A percentile compares a stretch with the other conserved stretches of the same genome.
These are phyloP conservation scores for Sphagnum fallax DNA, from an alignment of 228 moss, liverwort and hornwort genomes.

Conservation along the genomic window DNA sequence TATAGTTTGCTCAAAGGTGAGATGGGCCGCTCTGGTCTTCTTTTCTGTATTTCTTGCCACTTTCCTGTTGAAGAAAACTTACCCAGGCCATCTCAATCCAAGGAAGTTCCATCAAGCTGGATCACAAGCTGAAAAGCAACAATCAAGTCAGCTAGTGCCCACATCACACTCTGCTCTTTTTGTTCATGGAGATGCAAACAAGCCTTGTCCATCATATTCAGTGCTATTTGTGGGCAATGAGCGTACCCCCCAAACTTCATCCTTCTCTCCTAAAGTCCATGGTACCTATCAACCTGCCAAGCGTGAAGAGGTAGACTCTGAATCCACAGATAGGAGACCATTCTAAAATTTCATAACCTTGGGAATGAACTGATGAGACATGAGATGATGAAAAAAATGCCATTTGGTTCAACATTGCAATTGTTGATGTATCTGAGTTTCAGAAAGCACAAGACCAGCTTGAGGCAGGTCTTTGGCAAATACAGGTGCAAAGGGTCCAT, in stretches of 20 bases:
- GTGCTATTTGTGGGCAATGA: not conserved
- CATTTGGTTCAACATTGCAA: not conserved
- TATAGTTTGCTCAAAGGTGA: not conserved
- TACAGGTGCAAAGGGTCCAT: not conserved
- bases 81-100: not conserved
- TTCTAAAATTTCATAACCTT: no score
- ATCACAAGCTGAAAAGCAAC: not conserved
- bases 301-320: not conserved
- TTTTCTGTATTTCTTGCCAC: not conserved
- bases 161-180: not conserved
- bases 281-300: not conserved
- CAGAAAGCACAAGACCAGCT: not conserved
- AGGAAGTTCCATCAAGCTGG: not conserved
- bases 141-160: not conserved
- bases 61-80: not conserved
- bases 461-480: slow-evolving; percentile 14
- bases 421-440: not conserved
- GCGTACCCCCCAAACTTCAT: not conserved
- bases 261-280: not conserved
- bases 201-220: not conserved
- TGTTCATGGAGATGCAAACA: not conserved
- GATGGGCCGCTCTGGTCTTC: not conserved
- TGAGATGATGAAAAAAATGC: not conserved
- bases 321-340: no score
- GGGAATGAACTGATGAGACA: no score